Evolutionary conservation across 495 filamentous ascomycete genomes (phyloP), one percentile per base, ranked within the genome.

Genomic region (Terfezia claveryi): DNA sequence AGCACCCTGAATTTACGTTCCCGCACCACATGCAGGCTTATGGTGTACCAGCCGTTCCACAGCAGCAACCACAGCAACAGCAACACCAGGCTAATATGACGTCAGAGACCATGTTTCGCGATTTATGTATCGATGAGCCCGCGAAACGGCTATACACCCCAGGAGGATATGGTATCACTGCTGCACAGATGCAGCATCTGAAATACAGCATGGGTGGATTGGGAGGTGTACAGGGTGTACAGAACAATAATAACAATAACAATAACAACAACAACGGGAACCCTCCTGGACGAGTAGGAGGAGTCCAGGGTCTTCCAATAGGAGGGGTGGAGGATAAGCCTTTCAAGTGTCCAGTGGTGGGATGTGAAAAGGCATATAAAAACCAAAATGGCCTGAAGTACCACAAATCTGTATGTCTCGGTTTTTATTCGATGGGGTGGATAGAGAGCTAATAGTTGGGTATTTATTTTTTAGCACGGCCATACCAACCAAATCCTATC

Each of bases 311-410:
- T 54, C 73, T 85, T 60, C 77, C n/a, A 8, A 51, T 51, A 32
- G n/a, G 16, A 12, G 50, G 23, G 11, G 23, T 68, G 57, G 87
- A 96, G 61, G 82, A 86, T 58, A 99, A 95, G 70, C 91, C 91
- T 0, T 96, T 93, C 75, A 82, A 83, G 63, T 99, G 91, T 66
- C 91, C 92, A 9, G 91, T 99, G 49, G 93, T 96, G 62, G 91
- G 91, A 16, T 99, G 91, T 64, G 91, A 99, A 67, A 99, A 99
- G 73, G 91, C 91, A 12, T 99, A 99, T 68, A 99, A 99, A 75
- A 99, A 99, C 67, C 91, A 96, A 63, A 99, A 99, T 62, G 91
- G 91, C 37, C 73, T 99, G 37, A 96, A 96, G 74, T 92, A 83
- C 56, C 77, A 80, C 64, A 80, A 80, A 70, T 69, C 75, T 66